Percentiles rank a stretch among this genome's conserved stretches.
These are phyloP conservation scores for Saccharomycopsis synnaedendra DNA, from an alignment of 805 yeast species.

Conservation along the genomic window DNA sequence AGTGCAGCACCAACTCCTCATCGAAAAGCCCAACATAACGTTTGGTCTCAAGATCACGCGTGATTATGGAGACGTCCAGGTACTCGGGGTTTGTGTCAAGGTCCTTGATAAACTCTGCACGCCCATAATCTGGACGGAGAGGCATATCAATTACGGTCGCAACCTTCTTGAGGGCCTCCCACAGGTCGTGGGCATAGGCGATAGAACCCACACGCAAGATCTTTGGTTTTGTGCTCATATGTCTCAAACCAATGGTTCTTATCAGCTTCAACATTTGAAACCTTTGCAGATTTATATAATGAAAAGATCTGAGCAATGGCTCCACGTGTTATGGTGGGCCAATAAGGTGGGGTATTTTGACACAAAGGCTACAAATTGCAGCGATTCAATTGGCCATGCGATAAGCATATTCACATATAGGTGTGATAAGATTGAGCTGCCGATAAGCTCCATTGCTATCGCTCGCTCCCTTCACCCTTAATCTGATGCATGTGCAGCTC, in stretches of 20 bases:
- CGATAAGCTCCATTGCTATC: too few species aligned
- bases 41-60: constrained; percentile 45
- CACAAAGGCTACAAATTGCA: too few species aligned
- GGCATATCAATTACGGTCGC: constrained; percentile 33
- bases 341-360: too few species aligned
- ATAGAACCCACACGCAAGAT: constrained; percentile 58
- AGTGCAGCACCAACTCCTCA: constrained; percentile 39
- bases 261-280: not conserved
- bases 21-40: constrained; percentile 53
- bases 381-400: too few species aligned
- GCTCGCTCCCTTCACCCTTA: too few species aligned
- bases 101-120: constrained; percentile 30
- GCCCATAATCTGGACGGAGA: constrained; percentile 24
- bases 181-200: constrained; percentile 49
- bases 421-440: too few species aligned
- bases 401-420: too few species aligned
- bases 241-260: too few species aligned
- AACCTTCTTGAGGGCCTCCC: constrained; percentile 39
- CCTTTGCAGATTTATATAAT: too few species aligned
- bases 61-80: constrained; percentile 22
- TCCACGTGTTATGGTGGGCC: too few species aligned
- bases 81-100: constrained; percentile 24
- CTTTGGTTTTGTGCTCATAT: constrained; percentile 27
- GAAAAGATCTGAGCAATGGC: too few species aligned
- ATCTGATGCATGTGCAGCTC: too few species aligned